A percentile compares a stretch with the other conserved stretches of the same genome.
These are phyloP conservation scores for Psilocybe cubensis DNA, from an alignment of 768 basidiomycete genomes.

Conservation along the genomic window DNA sequence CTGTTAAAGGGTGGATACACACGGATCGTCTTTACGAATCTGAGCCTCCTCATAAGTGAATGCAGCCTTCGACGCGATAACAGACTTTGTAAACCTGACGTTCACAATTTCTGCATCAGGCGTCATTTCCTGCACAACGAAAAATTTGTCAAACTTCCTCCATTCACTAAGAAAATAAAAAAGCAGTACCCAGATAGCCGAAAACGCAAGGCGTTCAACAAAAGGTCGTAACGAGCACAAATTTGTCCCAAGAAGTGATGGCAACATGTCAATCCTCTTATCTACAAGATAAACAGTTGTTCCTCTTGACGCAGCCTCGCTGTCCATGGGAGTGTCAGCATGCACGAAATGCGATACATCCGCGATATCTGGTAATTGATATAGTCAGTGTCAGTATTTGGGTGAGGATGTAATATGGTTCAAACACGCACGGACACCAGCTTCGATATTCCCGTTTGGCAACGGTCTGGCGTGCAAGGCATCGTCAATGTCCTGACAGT, in stretches of 20 bases:
- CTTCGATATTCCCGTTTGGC: conserved; percentile 94
- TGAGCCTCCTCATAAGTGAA: conserved; percentile 99
- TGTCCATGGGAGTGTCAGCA: conserved; percentile 94
- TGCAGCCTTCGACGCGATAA: conserved; percentile 94
- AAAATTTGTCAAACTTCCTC: conserved; percentile 6
- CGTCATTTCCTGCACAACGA: conserved; percentile 74
- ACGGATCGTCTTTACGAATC: conserved; percentile 87
- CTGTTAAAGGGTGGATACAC: too few species aligned
- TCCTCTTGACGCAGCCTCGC: conserved; percentile 92
- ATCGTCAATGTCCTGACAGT: conserved; percentile 98
- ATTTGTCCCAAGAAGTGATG: conserved; percentile 91
- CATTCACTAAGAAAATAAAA: not conserved
- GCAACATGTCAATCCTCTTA: conserved; percentile 98
- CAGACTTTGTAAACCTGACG: conserved; percentile 92
- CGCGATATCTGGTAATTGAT: conserved; percentile 77
- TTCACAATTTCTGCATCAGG: conserved; percentile 88
- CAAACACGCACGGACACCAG: conserved; percentile 90
- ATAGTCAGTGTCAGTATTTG: not conserved
- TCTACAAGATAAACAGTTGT: conserved; percentile 99
- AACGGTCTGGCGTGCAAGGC: conserved; percentile 88
- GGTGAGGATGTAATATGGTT: not conserved
- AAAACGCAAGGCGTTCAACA: conserved; percentile 95
- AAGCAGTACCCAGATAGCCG: conserved; percentile 82
- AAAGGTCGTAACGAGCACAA: conserved; percentile 90
- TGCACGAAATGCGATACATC: conserved; percentile 97